Percentiles rank a stretch among this genome's conserved stretches.
These are phyloP conservation scores for Tulasnella sp. DNA, from an alignment of 768 basidiomycete genomes.

Conservation along the genomic window DNA sequence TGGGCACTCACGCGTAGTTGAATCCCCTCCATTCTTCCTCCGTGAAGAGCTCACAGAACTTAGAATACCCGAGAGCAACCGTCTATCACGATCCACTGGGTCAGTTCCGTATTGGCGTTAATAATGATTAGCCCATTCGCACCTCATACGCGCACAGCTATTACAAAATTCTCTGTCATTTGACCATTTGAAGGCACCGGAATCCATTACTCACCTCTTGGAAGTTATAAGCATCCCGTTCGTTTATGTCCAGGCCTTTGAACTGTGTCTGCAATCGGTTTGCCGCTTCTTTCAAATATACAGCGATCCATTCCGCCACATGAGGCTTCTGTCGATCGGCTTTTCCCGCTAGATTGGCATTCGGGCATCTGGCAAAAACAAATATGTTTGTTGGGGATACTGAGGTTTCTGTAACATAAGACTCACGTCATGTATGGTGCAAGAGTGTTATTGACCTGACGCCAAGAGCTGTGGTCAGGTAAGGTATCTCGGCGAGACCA, in stretches of 20 bases:
- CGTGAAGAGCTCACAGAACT: constrained; percentile 85
- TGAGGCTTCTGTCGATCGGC: constrained; percentile 48
- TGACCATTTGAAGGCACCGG: background rate
- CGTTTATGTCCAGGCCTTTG: constrained; percentile 48
- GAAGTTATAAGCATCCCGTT: constrained; percentile 64
- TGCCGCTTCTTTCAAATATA: constrained; percentile 60
- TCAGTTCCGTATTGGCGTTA: background rate
- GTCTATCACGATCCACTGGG: constrained; percentile 40
- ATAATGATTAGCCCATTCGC: background rate
- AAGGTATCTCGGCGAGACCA: background rate
- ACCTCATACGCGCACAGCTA: constrained; percentile 75
- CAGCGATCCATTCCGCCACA: constrained; percentile 51
- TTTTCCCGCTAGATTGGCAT: constrained; percentile 40
- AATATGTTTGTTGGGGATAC: background rate
- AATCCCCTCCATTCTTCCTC: constrained; percentile 91
- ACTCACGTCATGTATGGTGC: constrained; percentile 69
- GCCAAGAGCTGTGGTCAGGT: background rate
- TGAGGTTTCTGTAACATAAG: background rate
- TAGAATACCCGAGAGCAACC: constrained; percentile 82
- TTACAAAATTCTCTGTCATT: background rate
- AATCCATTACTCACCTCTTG: constrained; percentile 38
- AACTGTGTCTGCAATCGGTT: constrained; percentile 49
- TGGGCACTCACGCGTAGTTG: constrained; percentile 71
- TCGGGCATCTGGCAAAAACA: constrained; percentile 48
- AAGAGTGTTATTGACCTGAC: constrained; percentile 75